Evolutionary conservation across 352 stramenopile genomes (phyloP).

Genomic region (Achlya hypogyna): DNA sequence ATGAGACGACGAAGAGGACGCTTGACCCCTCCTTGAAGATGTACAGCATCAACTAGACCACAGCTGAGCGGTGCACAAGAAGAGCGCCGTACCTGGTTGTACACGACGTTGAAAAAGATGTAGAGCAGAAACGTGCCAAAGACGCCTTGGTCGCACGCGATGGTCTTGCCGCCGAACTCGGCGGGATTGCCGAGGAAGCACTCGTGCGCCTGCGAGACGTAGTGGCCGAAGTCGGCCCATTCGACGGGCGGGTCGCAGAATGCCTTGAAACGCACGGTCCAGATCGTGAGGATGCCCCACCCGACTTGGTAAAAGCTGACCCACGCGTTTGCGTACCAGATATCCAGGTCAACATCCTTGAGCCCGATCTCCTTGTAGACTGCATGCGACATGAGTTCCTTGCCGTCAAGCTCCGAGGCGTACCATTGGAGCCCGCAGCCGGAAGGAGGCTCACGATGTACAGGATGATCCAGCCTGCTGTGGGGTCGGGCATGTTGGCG

Average conservation of each 20-base stretch:
- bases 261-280: constrained; percentile 15
- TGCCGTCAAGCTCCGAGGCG: not conserved
- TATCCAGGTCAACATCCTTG: constrained; percentile 23
- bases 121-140: constrained; percentile 18
- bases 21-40: constrained; percentile 23
- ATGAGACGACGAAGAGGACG: constrained; percentile 27
- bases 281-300: constrained; percentile 20
- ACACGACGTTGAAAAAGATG: constrained; percentile 22
- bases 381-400: too few relatives aligned
- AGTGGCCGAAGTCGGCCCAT: constrained; percentile 15
- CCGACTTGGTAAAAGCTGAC: constrained; percentile 22
- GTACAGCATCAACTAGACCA: constrained; percentile 22
- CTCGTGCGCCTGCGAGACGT: constrained; percentile 14
- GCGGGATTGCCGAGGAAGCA: constrained; percentile 20
- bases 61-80: not conserved
- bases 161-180: constrained; percentile 1
- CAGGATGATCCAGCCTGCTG: constrained; percentile 28
- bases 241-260: constrained; percentile 19
- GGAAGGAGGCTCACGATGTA: constrained; percentile 76
- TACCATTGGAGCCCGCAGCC: constrained; percentile 56
- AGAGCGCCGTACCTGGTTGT: constrained; percentile 18
- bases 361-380: constrained; percentile 25
- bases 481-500: constrained; percentile 16
- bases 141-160: constrained; percentile 17
- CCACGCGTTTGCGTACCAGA: constrained; percentile 24